Evolutionary conservation across 2,329 filamentous ascomycete genomes (phyloP).

Genomic region (Botrytis hyacinthi): DNA sequence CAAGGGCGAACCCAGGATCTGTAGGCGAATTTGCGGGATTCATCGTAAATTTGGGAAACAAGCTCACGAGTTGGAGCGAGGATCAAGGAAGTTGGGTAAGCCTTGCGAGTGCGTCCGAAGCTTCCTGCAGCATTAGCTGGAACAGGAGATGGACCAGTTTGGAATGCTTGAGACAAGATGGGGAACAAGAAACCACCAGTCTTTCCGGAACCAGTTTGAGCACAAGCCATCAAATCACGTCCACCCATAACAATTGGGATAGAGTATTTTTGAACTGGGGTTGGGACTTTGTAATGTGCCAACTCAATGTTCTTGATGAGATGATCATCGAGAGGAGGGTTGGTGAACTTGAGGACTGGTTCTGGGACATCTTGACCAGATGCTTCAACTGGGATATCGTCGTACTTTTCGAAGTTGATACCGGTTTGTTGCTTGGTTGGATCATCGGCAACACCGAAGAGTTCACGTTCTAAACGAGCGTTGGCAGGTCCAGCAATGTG

Average conservation of each 20-base stretch:
- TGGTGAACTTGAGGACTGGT: slow-evolving; percentile 84
- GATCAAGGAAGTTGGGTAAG: slow-evolving; percentile 93
- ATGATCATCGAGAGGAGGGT: slow-evolving; percentile 93
- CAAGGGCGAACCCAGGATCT: slow-evolving; percentile 98
- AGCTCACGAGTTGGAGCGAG: slow-evolving; percentile 96
- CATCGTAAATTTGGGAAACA: slow-evolving; percentile 97
- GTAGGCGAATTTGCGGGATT: slow-evolving; percentile 97
- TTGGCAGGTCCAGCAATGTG: slow-evolving; percentile 89
- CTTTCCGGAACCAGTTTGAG: slow-evolving; percentile 99
- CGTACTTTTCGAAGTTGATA: slow-evolving; percentile 99
- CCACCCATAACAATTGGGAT: slow-evolving; percentile 98
- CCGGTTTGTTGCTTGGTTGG: slow-evolving; percentile 93
- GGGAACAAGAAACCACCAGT: slow-evolving; percentile 99
- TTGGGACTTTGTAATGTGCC: slow-evolving; percentile 91
- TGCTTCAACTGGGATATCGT: slow-evolving; percentile 97
- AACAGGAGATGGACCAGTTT: slow-evolving; percentile 74
- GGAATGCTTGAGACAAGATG: slow-evolving; percentile 95
- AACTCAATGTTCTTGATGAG: slow-evolving; percentile 90
- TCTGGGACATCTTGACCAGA: slow-evolving; percentile 93
- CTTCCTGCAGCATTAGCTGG: slow-evolving; percentile 64
- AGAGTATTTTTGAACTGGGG: slow-evolving; percentile 98
- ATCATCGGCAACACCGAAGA: slow-evolving; percentile 89
- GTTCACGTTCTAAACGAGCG: slow-evolving; percentile 86
- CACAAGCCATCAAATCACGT: slow-evolving; percentile 98
- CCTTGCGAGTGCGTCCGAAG: slow-evolving; percentile 94